A percentile compares a stretch with the other conserved stretches of the same genome.
These are phyloP conservation scores for Ammopiptanthus mongolicus DNA, from an alignment of 306 rosid genomes.

Conservation along the genomic window DNA sequence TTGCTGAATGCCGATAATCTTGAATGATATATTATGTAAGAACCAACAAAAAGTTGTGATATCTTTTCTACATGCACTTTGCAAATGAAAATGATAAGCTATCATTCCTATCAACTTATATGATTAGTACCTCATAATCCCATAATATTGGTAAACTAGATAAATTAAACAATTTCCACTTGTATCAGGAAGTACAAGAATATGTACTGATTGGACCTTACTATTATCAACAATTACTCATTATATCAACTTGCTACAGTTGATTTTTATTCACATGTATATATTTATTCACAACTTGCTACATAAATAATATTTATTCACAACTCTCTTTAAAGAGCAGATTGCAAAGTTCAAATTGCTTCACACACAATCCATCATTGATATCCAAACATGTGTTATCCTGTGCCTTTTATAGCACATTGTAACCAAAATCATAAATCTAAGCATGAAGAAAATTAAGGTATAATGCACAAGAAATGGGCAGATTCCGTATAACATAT, in stretches of 20 bases:
- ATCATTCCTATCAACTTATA: background rate
- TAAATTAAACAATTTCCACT: background rate
- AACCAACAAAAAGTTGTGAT: background rate
- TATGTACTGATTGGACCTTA: background rate
- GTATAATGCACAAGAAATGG: background rate
- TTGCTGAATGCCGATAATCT: background rate
- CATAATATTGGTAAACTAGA: background rate
- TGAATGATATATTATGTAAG: background rate
- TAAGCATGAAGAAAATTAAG: too few relatives aligned
- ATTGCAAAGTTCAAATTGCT: background rate
- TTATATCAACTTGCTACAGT: background rate
- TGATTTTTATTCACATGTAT: background rate
- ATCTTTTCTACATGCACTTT: background rate
- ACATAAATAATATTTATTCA: too few relatives aligned
- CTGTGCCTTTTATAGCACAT: background rate
- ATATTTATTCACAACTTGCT: background rate
- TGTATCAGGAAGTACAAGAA: background rate
- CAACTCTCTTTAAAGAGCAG: background rate
- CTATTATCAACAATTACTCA: background rate
- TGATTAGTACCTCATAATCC: background rate
- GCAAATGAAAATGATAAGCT: background rate
- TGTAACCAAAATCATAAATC: background rate
- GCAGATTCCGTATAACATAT: background rate
- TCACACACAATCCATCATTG: background rate
- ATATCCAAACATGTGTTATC: background rate